Evolutionary conservation across 2,329 filamentous ascomycete species (phyloP).

Genomic region (Pseudocercospora eumusae): DNA sequence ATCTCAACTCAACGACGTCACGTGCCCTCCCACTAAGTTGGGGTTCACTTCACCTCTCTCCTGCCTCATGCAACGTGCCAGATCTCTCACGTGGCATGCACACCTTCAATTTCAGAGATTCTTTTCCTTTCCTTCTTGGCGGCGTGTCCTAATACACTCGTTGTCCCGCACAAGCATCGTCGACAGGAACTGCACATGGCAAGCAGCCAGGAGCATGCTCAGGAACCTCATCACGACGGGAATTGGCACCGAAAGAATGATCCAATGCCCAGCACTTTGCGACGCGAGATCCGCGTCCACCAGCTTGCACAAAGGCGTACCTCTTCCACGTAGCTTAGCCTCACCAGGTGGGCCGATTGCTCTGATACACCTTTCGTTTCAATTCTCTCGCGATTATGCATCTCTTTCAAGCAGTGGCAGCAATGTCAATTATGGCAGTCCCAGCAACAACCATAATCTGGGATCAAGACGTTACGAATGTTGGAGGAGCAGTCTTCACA

Average conservation of each 20-base stretch:
- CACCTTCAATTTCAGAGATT: slow-evolving; percentile 6
- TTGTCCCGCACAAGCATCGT: slow-evolving; percentile 13
- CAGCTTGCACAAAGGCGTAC: background rate
- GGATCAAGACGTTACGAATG: slow-evolving; percentile 30
- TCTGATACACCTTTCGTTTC: background rate
- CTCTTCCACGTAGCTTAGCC: slow-evolving; percentile 11
- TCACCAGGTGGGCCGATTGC: background rate
- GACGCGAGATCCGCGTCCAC: slow-evolving; percentile 8
- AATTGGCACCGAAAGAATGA: slow-evolving; percentile 1
- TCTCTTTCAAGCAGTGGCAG: slow-evolving; percentile 21
- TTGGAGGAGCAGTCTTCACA: slow-evolving; percentile 34
- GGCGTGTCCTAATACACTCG: slow-evolving; percentile 14
- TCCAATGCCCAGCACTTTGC: slow-evolving; percentile 3
- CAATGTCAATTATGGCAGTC: slow-evolving; percentile 68
- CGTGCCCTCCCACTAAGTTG: background rate
- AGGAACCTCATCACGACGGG: slow-evolving; percentile 15
- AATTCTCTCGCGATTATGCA: slow-evolving; percentile 1
- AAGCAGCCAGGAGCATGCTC: slow-evolving; percentile 19
- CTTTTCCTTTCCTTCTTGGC: slow-evolving; percentile 11
- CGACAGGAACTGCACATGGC: background rate
- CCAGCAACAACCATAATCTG: slow-evolving; percentile 63
- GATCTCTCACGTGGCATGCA: background rate
- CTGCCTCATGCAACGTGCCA: background rate
- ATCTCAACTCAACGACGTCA: background rate
- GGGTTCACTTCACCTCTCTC: background rate